Conservation (phyloP, 192 early-diverging fungal species). For the Globomyces pollinis-pini region DNA sequence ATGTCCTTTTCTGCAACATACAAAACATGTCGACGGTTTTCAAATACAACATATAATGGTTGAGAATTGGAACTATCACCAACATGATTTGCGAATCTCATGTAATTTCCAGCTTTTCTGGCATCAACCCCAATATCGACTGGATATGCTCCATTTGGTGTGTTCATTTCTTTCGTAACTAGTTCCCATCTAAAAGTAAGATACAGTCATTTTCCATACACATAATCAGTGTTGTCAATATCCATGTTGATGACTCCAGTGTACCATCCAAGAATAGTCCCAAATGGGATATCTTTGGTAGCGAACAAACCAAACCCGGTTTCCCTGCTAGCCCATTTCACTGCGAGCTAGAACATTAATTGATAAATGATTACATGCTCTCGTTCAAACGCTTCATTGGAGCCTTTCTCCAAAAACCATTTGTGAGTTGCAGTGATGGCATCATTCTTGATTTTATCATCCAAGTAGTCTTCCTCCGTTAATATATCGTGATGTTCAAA, state of each 20-base stretch:
- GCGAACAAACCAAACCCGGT: conserved; percentile 10
- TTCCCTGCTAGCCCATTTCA: conserved; percentile 10
- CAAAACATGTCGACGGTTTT: conserved; percentile 8
- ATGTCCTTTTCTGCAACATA: conserved; percentile 3
- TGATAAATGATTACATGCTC: too few species aligned
- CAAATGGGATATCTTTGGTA: not conserved
- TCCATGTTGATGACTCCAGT: not conserved
- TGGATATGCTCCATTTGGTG: not conserved
- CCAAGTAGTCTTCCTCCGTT: conserved; percentile 1
- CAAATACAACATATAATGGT: not conserved
- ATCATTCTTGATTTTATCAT: too few species aligned
- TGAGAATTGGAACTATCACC: not conserved
- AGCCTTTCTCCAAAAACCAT: too few species aligned
- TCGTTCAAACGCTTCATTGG: too few species aligned
- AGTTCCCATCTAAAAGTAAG: not conserved
- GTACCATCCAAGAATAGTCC: conserved; percentile 4
- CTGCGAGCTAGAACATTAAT: too few species aligned
- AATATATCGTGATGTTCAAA: conserved; percentile 5
- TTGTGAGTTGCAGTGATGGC: too few species aligned
- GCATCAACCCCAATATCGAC: conserved; percentile 1
- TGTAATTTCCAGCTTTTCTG: conserved; percentile 1
- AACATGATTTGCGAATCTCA: conserved; percentile 8
- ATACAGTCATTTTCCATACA: too few species aligned
- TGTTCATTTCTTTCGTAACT: not conserved
- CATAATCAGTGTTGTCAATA: not conserved